Percentiles rank a stretch among this genome's conserved stretches.
Conservation (phyloP, 2,329 filamentous ascomycete species). For the Ceratocystis diversiconidia region DNA sequence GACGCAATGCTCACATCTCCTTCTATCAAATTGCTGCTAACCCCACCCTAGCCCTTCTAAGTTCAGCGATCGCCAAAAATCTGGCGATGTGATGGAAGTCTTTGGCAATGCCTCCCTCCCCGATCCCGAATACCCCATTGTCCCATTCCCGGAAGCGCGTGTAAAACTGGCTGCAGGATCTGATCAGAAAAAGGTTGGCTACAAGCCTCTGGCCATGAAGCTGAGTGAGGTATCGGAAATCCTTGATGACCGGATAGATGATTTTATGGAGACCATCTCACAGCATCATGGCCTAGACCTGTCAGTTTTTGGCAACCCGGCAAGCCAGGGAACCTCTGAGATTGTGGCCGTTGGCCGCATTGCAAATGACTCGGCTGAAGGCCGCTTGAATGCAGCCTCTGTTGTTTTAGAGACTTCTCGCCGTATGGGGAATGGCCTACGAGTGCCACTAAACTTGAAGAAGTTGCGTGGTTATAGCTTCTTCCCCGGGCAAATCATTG, state of each 20-base stretch:
- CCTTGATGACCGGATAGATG: conserved; percentile 87
- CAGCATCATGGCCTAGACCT: conserved; percentile 64
- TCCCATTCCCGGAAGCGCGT: conserved; percentile 58
- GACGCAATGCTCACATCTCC: neutral
- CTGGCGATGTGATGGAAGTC: conserved; percentile 70
- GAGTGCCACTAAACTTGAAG: conserved; percentile 66
- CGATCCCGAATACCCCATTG: conserved; percentile 52
- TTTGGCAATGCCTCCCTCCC: conserved; percentile 50
- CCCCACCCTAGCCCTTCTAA: conserved; percentile 35
- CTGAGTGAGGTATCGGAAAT: conserved; percentile 83
- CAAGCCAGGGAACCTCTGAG: conserved; percentile 68
- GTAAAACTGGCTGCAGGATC: conserved; percentile 76
- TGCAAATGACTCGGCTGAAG: conserved; percentile 73
- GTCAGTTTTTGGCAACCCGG: conserved; percentile 72
- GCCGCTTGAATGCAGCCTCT: conserved; percentile 71
- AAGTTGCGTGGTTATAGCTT: conserved; percentile 58
- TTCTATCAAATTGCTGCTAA: neutral
- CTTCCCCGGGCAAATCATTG: conserved; percentile 90
- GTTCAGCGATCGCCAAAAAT: conserved; percentile 63
- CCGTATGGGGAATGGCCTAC: conserved; percentile 64
- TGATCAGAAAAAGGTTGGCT: conserved; percentile 78
- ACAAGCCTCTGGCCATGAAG: conserved; percentile 91
- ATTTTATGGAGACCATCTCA: conserved; percentile 62
- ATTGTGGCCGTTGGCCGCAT: conserved; percentile 85
- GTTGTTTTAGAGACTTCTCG: conserved; percentile 80